Evolutionary conservation across 768 basidiomycete species (phyloP).

Genomic region (Gymnopilus dilepis): DNA sequence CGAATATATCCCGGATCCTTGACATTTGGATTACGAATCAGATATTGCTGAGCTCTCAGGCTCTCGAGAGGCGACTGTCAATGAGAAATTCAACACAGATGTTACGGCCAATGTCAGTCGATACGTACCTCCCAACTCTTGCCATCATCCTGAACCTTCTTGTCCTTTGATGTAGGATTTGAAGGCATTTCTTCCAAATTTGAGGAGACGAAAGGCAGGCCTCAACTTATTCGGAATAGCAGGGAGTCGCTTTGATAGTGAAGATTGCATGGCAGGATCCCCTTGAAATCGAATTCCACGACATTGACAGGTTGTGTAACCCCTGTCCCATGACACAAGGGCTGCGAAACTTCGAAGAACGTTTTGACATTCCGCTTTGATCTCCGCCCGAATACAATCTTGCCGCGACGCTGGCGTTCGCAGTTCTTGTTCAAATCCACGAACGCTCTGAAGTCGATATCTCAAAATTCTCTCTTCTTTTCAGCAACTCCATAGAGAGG

Average conservation of each 20-base stretch:
- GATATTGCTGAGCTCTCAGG: constrained; percentile 36
- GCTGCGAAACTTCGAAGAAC: too few relatives aligned
- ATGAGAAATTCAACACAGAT: background rate
- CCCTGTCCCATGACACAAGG: background rate
- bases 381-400: background rate
- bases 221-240: background rate
- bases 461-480: background rate
- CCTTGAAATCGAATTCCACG: too few relatives aligned
- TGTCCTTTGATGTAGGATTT: background rate
- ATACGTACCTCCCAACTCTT: constrained; percentile 38
- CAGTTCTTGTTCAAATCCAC: too few relatives aligned
- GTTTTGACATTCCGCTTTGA: background rate
- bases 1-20: constrained; percentile 44
- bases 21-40: constrained; percentile 38
- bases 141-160: constrained; percentile 22
- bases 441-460: background rate
- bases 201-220: too few relatives aligned
- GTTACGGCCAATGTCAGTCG: background rate
- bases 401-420: background rate
- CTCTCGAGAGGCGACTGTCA: constrained; percentile 36
- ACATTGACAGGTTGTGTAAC: background rate
- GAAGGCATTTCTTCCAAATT: background rate
- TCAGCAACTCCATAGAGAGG: too few relatives aligned
- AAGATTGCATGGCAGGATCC: too few relatives aligned
- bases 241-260: background rate